Base-by-base conservation (phyloP, 768 basidiomycete genomes). In the Clathrus columnatus region DNA sequence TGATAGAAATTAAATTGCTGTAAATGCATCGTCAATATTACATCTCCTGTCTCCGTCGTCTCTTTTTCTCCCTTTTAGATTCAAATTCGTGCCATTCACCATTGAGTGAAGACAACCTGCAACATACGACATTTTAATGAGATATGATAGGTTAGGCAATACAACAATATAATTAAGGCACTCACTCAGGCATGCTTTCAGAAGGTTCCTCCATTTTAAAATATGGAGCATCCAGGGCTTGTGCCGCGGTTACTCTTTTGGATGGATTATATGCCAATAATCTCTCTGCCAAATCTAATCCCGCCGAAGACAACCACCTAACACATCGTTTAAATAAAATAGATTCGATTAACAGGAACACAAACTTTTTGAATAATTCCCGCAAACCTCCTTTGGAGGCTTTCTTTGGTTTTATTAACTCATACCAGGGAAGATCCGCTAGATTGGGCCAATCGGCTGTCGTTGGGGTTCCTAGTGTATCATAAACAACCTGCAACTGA, bases 31-130 rank as follows among this genome's bases (percentile, higher is more conserved):
- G n/a, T 62, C 69, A 11, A 36, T 36, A 24, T 55, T 36, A 55
- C 48, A 42, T 10, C 69, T 83, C 85, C 59, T 75, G 75, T 75
- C 79, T 85, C 72, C 79, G 79, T 67, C 82, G 76, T 43, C 56
- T 60, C 69, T 87, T 86, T 72, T 83, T 88, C 56, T 97, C 92
- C 55, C 84, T 78, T 69, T 97, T 99, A 11, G 91, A 89, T 68
- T 97, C 94, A 59, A 94, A 76, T 68, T 99, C 96, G 69, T 99
- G 96, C 90, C 94, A 97, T 68, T 98, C 96, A 45, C 96, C 95
- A 66, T 91, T 83, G 42, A 96, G 70, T 11, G 78, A 78, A 11
- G 85, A 79, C 56, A 98, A 70, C 51, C 93, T 94, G 59, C 41
- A 7, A 43, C 20, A 27, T 36, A 16, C 21, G 41, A 28, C 18